These are phyloP conservation scores for Sphaerulina vaccinii DNA, from an alignment of 2,329 filamentous ascomycete genomes.

Conservation along the genomic window DNA sequence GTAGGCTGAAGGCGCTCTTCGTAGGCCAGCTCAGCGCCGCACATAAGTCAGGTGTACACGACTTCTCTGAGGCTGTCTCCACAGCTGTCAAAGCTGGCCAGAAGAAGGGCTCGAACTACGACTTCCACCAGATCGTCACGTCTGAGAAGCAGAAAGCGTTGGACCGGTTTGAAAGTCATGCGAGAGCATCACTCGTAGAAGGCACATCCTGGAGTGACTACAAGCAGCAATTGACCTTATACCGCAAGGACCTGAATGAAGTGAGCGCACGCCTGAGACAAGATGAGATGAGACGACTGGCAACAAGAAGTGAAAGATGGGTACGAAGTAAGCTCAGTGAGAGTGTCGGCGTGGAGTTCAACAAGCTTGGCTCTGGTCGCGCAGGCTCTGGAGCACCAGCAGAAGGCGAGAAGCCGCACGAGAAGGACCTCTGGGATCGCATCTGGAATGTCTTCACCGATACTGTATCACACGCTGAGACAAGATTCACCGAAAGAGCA, in stretches of 20 bases:
- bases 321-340: constrained; percentile 85
- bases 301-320: constrained; percentile 89
- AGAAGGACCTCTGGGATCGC: constrained; percentile 92
- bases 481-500: constrained; percentile 80
- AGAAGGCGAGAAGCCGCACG: constrained; percentile 69
- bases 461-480: constrained; percentile 81
- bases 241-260: constrained; percentile 87
- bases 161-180: constrained; percentile 72
- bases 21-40: constrained; percentile 82
- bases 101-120: constrained; percentile 85
- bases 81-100: constrained; percentile 85
- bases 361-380: constrained; percentile 86
- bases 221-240: constrained; percentile 72
- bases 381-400: constrained; percentile 80
- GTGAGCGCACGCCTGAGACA: constrained; percentile 81
- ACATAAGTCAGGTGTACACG: constrained; percentile 80
- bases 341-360: constrained; percentile 89
- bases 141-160: constrained; percentile 76
- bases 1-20: constrained; percentile 83
- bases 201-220: constrained; percentile 87
- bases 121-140: constrained; percentile 91
- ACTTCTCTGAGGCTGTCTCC: constrained; percentile 87
- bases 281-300: constrained; percentile 92
- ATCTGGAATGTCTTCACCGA: constrained; percentile 84
- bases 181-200: constrained; percentile 70